These are phyloP conservation scores for Diaporthe sp. DNA, from an alignment of 2,329 filamentous ascomycete genomes.

Conservation along the genomic window DNA sequence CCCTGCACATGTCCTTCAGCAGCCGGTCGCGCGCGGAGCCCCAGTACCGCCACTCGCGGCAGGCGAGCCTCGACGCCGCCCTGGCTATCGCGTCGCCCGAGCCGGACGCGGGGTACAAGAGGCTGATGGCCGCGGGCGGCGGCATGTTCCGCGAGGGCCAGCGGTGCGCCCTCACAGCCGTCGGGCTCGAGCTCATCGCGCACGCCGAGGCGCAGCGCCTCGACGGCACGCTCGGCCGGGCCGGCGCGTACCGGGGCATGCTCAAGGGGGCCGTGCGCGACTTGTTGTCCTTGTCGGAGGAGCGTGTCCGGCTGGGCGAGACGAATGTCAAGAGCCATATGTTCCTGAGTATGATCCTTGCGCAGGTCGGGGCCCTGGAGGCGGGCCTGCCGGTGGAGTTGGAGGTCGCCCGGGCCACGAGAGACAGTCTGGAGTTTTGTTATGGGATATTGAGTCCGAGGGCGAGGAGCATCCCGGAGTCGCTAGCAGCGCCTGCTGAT, in stretches of 20 bases:
- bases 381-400: constrained; percentile 45
- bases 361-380: constrained; percentile 55
- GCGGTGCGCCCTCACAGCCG: constrained; percentile 49
- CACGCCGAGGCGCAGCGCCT: constrained; percentile 47
- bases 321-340: constrained; percentile 60
- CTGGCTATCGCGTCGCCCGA: constrained; percentile 53
- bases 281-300: constrained; percentile 47
- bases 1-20: constrained; percentile 65
- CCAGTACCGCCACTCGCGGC: constrained; percentile 63
- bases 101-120: constrained; percentile 53
- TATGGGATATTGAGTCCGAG: constrained; percentile 45
- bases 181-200: constrained; percentile 55
- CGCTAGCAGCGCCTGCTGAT: background rate
- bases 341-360: constrained; percentile 55
- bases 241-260: constrained; percentile 46
- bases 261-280: constrained; percentile 51
- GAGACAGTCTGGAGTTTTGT: constrained; percentile 51
- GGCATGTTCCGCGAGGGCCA: constrained; percentile 58
- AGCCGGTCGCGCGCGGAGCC: constrained; percentile 58
- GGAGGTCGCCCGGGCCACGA: constrained; percentile 50
- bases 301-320: constrained; percentile 55
- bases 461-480: background rate
- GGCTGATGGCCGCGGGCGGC: constrained; percentile 54
- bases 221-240: constrained; percentile 49
- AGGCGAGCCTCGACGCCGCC: constrained; percentile 60